phyloP scores from a whole-genome alignment of 2,329 filamentous ascomycete genomes.

The Chaetomiaceae sp. region DNA sequence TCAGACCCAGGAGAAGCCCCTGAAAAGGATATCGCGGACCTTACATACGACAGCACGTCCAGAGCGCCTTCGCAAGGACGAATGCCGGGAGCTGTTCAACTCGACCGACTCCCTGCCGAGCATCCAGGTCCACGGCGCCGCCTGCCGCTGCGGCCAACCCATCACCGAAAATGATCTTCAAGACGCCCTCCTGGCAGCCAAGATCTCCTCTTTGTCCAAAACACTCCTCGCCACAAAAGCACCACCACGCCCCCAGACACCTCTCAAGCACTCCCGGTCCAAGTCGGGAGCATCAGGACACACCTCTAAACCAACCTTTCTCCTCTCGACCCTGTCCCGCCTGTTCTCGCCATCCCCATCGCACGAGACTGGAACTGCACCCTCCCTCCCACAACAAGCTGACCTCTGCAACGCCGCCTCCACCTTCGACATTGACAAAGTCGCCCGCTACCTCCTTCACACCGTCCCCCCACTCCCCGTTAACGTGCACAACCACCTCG shows the following conservation, averaged over 20 bases:
- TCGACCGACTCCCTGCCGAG: conserved; percentile 18
- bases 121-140: conserved; percentile 20
- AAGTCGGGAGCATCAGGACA: neutral
- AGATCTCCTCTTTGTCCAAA: conserved; percentile 15
- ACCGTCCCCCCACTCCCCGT: neutral
- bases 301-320: neutral
- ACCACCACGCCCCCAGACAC: neutral
- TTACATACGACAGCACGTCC: conserved; percentile 6
- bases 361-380: neutral
- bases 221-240: conserved; percentile 6
- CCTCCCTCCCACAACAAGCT: conserved; percentile 10
- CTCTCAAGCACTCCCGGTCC: neutral
- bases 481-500: conserved; percentile 21
- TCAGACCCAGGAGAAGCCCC: conserved; percentile 8
- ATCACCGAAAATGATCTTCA: neutral
- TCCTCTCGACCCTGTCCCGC: conserved; percentile 6
- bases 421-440: conserved; percentile 20
- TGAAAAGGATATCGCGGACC: conserved; percentile 9
- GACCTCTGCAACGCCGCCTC: conserved; percentile 23
- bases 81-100: conserved; percentile 22
- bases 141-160: conserved; percentile 17
- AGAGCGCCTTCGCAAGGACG: conserved; percentile 6
- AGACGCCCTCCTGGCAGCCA: conserved; percentile 17
- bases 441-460: conserved; percentile 17
- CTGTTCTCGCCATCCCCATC: neutral